These are phyloP conservation scores for Cladophialophora immunda DNA, from an alignment of 2,329 filamentous ascomycete species.

Conservation along the genomic window DNA sequence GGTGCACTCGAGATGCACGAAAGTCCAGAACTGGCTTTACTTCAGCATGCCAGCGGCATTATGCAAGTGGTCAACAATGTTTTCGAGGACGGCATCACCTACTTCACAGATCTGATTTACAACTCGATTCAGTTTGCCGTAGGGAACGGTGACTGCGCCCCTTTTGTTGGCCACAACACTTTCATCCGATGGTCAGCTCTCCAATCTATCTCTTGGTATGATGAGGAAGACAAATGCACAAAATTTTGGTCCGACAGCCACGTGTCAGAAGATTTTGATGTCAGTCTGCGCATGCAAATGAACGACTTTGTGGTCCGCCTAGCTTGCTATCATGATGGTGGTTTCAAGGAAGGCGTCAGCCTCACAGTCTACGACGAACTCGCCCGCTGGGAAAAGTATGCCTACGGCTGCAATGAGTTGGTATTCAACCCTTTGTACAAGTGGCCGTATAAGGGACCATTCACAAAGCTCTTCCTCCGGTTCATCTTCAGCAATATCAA, in stretches of 20 bases:
- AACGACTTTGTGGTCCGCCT: slow-evolving; percentile 73
- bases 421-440: slow-evolving; percentile 79
- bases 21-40: slow-evolving; percentile 73
- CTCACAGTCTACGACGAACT: slow-evolving; percentile 85
- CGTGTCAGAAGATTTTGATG: slow-evolving; percentile 82
- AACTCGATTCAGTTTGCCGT: slow-evolving; percentile 75
- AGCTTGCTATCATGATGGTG: slow-evolving; percentile 72
- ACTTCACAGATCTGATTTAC: slow-evolving; percentile 82
- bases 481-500: slow-evolving; percentile 74
- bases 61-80: slow-evolving; percentile 77
- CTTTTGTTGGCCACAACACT: slow-evolving; percentile 81
- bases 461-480: slow-evolving; percentile 78
- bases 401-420: slow-evolving; percentile 83
- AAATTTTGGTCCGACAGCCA: slow-evolving; percentile 80
- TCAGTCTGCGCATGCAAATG: slow-evolving; percentile 75
- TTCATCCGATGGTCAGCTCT: slow-evolving; percentile 74
- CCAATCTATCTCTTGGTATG: slow-evolving; percentile 63
- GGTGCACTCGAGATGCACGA: slow-evolving; percentile 77
- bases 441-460: slow-evolving; percentile 78
- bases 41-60: slow-evolving; percentile 77
- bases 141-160: slow-evolving; percentile 74
- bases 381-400: slow-evolving; percentile 86
- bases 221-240: slow-evolving; percentile 63
- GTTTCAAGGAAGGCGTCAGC: slow-evolving; percentile 82
- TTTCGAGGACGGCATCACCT: slow-evolving; percentile 80